Base-by-base conservation (phyloP, 306 rosid species). In the Begonia masoniana region DNA sequence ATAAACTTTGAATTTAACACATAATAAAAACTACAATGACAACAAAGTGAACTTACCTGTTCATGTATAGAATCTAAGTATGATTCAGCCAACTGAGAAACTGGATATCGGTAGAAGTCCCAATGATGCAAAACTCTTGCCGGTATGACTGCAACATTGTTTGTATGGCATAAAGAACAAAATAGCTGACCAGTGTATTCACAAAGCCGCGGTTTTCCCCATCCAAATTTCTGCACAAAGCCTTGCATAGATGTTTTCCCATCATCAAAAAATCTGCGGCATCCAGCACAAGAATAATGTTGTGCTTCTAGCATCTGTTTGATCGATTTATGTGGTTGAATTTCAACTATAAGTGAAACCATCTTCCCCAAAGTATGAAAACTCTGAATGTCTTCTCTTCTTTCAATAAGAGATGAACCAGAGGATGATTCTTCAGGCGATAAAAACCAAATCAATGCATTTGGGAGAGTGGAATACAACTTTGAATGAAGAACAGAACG, bases 151-250 rank as follows among this genome's bases (percentile, higher is more conserved):
- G 88, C 88, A 57, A 78, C 77, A 58, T 92, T 96, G 72, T 86
- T 86, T 65, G 88, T 76, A 71, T 92, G 99, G 76, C 99, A 92
- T 12, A 83, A 86, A 66, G 82, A 73, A 75, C 99, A 86, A 67
- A 86, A 92, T 69, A 92, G 62, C 66, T 92, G 96, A 68, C 88
- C 71, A 52, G 84, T 83, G 70, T 92, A 92, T 68, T 86, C 99
- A 72, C 99, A 92, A 48, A 82, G 78, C 68, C 93, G 84, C 68
- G 96, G 93, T 73, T 75, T 92, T 24, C 99, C 95, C 96, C 96
- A 92, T 69, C 99, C 96, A 48, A 92, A 79, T 50, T 88, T 75
- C 75, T 77, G 80, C 56, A 86, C 96, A 74, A 92, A 75, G 71
- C 82, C 99, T 77, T 62, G 43, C 62, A 92, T 77, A 70, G 68